A percentile compares a stretch with the other conserved stretches of the same genome.
These are phyloP conservation scores for Cladobotryum mycophilum DNA, from an alignment of 2,329 filamentous ascomycete genomes.

Conservation along the genomic window DNA sequence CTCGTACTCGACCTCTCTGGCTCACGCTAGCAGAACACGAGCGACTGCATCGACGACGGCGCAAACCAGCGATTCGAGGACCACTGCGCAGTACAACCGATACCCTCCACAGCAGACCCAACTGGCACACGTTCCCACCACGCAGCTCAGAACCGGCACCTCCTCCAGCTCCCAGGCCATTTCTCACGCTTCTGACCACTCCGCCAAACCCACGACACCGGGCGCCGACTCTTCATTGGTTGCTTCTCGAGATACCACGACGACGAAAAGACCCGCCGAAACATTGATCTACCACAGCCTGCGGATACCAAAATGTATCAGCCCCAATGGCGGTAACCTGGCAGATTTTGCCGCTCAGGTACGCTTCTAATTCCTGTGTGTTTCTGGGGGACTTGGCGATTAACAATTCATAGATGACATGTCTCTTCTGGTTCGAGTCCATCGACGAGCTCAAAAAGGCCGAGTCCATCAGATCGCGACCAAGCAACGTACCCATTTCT, in stretches of 20 bases:
- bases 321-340: conserved; percentile 66
- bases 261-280: conserved; percentile 33
- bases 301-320: conserved; percentile 70
- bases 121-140: conserved; percentile 5
- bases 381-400: background rate
- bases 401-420: conserved; percentile 65
- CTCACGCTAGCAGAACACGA: conserved; percentile 28
- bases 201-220: conserved; percentile 5
- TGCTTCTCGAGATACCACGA: conserved; percentile 18
- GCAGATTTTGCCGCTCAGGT: conserved; percentile 81
- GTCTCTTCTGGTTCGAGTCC: conserved; percentile 95
- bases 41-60: conserved; percentile 6
- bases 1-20: conserved; percentile 30
- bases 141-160: conserved; percentile 14
- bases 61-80: conserved; percentile 27
- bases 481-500: conserved; percentile 35
- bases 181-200: background rate
- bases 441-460: conserved; percentile 71
- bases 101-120: conserved; percentile 23
- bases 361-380: conserved; percentile 17
- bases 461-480: conserved; percentile 49
- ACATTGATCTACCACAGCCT: conserved; percentile 54
- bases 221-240: background rate
- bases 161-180: conserved; percentile 13
- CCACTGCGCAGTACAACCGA: conserved; percentile 24